Base-by-base conservation (phyloP, 805 yeast species). In the Starmerella stellata region DNA sequence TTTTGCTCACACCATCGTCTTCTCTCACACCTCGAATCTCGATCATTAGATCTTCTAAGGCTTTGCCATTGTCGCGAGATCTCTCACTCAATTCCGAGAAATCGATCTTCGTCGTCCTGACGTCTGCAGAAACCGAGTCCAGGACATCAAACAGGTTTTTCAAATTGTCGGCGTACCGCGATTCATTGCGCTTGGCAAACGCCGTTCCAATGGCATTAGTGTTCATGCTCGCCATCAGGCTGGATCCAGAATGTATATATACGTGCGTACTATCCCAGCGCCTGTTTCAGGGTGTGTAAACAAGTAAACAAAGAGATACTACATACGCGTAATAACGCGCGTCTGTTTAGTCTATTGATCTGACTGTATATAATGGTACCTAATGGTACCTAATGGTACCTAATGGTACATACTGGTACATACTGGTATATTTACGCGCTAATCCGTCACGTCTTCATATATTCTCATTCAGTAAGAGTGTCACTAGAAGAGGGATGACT, bases 41-140 rank as follows among this genome's bases (percentile, higher is more conserved):
- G 19, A 18, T 38, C 43, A 44, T 46, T 23, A 41, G 46, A 29
- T 23, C 38, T 44, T 49, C 57, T 36, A 44, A 46, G 2, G 62
- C 63, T 17, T 43, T 48, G 13, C 62, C 63, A 44, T 59, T 59
- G 39, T 59, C 61, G 20, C 51, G 42, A 5, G 63, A 59, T 1
- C 64, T 51, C 25, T 52, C 44, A 8, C 57, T 52, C 23, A 59
- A 44, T 21, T 54, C 48, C 15, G 52, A 56, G 32, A 60, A 58
- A 35, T 57, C 62, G 16, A 48, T 47, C 36, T 52, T 50, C 4
- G 61, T 54, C 11, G 53, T 49, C 9, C 48, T 43, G 4, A 63
- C 48, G 14, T 61, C 49, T 11, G 47, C 44, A 37, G 57, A 58
- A 16, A 65, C 52, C 4, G 43, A 28, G 14, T 37, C 34, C 21